Percentiles rank a stretch among this genome's conserved stretches.
Evolutionary conservation across 805 yeast species (phyloP).

Genomic region (Lachancea thermotolerans): DNA sequence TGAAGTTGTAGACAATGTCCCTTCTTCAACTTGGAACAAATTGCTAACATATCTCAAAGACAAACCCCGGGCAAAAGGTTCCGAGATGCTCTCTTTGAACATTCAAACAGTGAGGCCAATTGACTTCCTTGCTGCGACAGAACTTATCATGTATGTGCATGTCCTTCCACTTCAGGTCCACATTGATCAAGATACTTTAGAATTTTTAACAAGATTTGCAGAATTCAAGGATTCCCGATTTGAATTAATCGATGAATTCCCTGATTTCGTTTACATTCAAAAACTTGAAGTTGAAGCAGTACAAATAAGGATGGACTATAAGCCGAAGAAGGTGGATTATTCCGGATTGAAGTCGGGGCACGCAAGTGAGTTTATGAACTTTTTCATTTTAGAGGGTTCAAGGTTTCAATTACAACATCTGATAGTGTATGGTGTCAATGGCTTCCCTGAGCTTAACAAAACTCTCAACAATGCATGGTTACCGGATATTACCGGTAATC

Average conservation of each 20-base stretch:
- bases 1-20: conserved; percentile 67
- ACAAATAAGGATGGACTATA: conserved; percentile 72
- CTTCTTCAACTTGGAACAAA: conserved; percentile 87
- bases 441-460: conserved; percentile 54
- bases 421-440: conserved; percentile 67
- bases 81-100: conserved; percentile 51
- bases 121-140: conserved; percentile 58
- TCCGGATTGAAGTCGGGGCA: conserved; percentile 82
- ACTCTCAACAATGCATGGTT: conserved; percentile 69
- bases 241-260: conserved; percentile 48
- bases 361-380: conserved; percentile 74
- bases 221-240: conserved; percentile 72
- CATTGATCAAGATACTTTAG: conserved; percentile 90
- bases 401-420: conserved; percentile 56
- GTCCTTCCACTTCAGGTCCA: conserved; percentile 74
- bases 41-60: conserved; percentile 64
- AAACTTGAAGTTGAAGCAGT: conserved; percentile 56
- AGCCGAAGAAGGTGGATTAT: conserved; percentile 84
- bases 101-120: conserved; percentile 62
- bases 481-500: conserved; percentile 80
- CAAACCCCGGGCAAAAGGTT: conserved; percentile 55
- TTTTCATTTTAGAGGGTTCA: conserved; percentile 84
- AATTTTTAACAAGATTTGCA: conserved; percentile 71
- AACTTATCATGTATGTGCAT: conserved; percentile 44
- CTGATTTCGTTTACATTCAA: conserved; percentile 63